Evolutionary conservation across 345 rosid species (phyloP).

Genomic region (Dipteronia sinensis): DNA sequence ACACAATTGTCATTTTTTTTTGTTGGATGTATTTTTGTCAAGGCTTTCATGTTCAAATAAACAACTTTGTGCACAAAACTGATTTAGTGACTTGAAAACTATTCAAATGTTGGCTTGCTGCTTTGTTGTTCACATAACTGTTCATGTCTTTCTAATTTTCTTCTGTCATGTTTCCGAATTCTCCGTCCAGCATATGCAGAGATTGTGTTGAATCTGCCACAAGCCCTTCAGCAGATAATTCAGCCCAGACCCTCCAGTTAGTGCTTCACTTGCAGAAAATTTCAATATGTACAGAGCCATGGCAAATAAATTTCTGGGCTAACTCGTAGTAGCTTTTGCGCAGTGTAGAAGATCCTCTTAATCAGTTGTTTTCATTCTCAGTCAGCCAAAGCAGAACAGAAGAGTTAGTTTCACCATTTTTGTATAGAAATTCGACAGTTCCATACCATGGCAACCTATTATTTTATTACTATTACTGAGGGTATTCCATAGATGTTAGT

Average conservation of each 20-base stretch:
- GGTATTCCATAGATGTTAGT: neutral
- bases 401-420: neutral
- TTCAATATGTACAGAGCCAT: constrained; percentile 1
- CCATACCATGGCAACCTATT: neutral
- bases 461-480: neutral
- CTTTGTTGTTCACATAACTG: neutral
- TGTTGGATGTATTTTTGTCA: neutral
- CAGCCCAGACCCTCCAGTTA: constrained; percentile 39
- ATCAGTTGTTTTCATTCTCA: neutral
- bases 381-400: neutral
- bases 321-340: neutral
- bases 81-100: neutral
- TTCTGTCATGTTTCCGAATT: constrained; percentile 11
- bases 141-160: neutral
- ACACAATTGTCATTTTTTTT: neutral
- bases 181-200: constrained; percentile 80
- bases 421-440: neutral
- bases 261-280: neutral
- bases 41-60: neutral
- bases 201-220: constrained; percentile 70
- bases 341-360: neutral
- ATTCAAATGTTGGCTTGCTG: neutral
- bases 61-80: neutral
- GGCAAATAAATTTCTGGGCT: neutral
- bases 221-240: constrained; percentile 61